Evolutionary conservation across 768 basidiomycete genomes (phyloP), one percentile per base, ranked within the genome.

Genomic region (Tremella yokohamensis): DNA sequence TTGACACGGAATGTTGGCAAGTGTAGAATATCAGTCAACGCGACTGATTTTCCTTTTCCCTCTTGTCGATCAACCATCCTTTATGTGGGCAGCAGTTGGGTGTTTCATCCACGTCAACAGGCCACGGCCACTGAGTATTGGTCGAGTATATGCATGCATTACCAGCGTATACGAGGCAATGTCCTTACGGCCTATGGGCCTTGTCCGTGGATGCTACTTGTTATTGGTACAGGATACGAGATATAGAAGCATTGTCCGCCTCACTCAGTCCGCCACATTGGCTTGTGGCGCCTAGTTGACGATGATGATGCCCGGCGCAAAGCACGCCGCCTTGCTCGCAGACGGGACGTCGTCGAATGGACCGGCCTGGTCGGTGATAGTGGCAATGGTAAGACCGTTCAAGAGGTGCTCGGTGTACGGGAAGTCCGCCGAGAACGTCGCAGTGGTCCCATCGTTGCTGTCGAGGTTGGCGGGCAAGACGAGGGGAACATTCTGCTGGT

Each of bases 401-500:
- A 45, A 22, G n/a, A 18, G n/a, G 42, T 45, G 42, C 22, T n/a
- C 42, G 42, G 22, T 22, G 22, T 45, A 45, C n/a, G 42, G 42
- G 42, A 45, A 45, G n/a, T 45, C 42, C 6, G 42, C 42, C n/a
- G 42, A n/a, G 15, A 45, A 45, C n/a, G 22, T 45, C 6, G 42
- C 22, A 16, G 42, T 45, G n/a, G n/a, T n/a, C 3, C 56, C 56
- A 26, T 39, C 44, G n/a, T 49, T 34, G 34, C 38, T 13, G 47
- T 37, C 49, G 39, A 51, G 50, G 18, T 24, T 34, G 37, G 44
- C 40, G 38, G 56, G 56, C 24, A 57, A 29, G 8, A 57, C 47
- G 24, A 57, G 49, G 22, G 56, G 56, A 2, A 24, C 25, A 18
- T 57, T 57, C 24, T 57, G 56, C 16, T 42, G 40, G n/a, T 44